Evolutionary conservation across 352 stramenopile species (phyloP).

Genomic region (Blastocystis sp.): DNA sequence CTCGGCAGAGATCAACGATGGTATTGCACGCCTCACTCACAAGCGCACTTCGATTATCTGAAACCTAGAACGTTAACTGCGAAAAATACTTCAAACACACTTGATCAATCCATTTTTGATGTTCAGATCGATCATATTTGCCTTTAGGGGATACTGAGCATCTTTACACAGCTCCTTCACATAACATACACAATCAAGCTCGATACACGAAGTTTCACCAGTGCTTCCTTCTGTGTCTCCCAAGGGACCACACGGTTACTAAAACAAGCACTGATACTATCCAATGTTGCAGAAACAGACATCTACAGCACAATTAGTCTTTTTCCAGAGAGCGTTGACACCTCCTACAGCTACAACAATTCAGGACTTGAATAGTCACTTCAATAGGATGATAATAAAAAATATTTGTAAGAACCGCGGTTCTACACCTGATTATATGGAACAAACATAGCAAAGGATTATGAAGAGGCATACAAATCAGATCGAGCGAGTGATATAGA

Average conservation of each 20-base stretch:
- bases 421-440: not conserved
- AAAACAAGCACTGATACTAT: not conserved
- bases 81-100: not conserved
- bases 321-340: too few relatives aligned
- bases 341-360: too few relatives aligned
- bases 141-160: not conserved
- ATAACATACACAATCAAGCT: not conserved
- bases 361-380: too few relatives aligned
- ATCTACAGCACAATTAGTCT: not conserved
- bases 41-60: conserved; percentile 34
- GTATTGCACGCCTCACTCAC: conserved; percentile 26
- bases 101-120: not conserved
- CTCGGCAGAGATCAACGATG: not conserved
- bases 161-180: not conserved
- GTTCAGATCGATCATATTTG: not conserved
- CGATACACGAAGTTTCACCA: not conserved
- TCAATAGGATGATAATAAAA: too few relatives aligned
- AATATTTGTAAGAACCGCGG: too few relatives aligned
- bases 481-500: not conserved
- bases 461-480: not conserved
- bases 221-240: not conserved
- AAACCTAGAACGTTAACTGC: not conserved
- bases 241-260: not conserved
- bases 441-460: not conserved
- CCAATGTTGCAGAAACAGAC: not conserved